Evolutionary conservation across 345 rosid species (phyloP).

Genomic region (Citrus unshiu): DNA sequence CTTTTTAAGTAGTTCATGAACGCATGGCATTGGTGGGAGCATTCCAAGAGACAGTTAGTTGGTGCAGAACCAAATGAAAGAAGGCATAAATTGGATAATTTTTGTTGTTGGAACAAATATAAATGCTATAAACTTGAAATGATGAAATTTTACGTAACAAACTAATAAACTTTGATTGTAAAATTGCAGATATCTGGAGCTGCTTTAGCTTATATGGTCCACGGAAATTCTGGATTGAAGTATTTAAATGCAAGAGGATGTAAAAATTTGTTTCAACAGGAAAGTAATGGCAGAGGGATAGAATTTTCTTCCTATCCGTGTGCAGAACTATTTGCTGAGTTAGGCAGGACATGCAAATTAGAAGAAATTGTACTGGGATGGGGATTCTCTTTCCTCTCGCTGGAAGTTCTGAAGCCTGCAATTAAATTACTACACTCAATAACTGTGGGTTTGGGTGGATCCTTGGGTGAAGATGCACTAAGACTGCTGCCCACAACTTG

Average conservation of each 20-base stretch:
- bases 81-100: not conserved
- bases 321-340: constrained; percentile 30
- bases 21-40: not conserved
- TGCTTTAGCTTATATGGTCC: constrained; percentile 48
- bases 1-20: constrained; percentile 1
- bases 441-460: constrained; percentile 73
- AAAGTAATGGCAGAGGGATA: constrained; percentile 16
- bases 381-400: constrained; percentile 57
- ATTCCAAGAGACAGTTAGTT: too few relatives aligned
- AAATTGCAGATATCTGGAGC: constrained; percentile 56
- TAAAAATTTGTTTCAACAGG: constrained; percentile 44
- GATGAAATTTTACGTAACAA: not conserved
- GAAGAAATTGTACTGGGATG: constrained; percentile 67
- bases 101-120: constrained; percentile 1
- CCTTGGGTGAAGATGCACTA: constrained; percentile 55
- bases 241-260: constrained; percentile 65
- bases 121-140: constrained; percentile 3
- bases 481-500: constrained; percentile 46
- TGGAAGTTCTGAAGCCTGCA: constrained; percentile 61
- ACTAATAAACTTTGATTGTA: constrained; percentile 1
- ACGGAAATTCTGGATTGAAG: constrained; percentile 53
- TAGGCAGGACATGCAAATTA: constrained; percentile 46
- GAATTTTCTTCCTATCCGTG: constrained; percentile 21
- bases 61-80: not conserved
- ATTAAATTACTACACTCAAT: constrained; percentile 38